Conservation (phyloP, 495 filamentous ascomycete genomes). For the Neurospora cerealis region DNA sequence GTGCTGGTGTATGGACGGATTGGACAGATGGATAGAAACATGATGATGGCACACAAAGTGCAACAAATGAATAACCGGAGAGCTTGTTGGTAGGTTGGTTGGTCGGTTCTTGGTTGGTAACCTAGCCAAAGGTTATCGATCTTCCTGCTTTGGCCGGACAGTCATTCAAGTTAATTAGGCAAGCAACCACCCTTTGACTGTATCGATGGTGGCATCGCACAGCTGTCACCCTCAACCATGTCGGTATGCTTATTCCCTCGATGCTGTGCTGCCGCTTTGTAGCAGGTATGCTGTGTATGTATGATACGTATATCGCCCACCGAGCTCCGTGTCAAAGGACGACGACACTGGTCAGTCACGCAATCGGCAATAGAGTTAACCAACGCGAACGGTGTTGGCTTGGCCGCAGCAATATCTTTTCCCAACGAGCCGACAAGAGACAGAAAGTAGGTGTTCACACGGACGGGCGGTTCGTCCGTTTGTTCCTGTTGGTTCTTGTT, state of each 20-base stretch:
- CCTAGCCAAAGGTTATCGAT: not conserved
- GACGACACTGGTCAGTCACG: not conserved
- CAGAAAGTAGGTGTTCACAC: not conserved
- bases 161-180: not conserved
- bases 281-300: not conserved
- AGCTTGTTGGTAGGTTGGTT: not conserved
- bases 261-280: not conserved
- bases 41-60: not conserved
- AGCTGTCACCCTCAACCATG: not conserved
- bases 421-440: not conserved
- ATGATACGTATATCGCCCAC: not conserved
- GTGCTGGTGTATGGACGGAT: not conserved
- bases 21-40: not conserved
- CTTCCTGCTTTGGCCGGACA: not conserved
- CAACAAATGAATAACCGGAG: not conserved
- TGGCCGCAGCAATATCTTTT: not conserved
- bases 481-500: not conserved
- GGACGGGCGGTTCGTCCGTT: not conserved
- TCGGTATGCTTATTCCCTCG: not conserved
- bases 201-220: not conserved
- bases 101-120: not conserved
- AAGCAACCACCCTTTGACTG: not conserved
- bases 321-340: not conserved
- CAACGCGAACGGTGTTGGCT: not conserved
- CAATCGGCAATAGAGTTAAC: not conserved